These are phyloP conservation scores for Pseudogymnoascus sp. DNA, from an alignment of 2,329 filamentous ascomycete species.

Conservation along the genomic window DNA sequence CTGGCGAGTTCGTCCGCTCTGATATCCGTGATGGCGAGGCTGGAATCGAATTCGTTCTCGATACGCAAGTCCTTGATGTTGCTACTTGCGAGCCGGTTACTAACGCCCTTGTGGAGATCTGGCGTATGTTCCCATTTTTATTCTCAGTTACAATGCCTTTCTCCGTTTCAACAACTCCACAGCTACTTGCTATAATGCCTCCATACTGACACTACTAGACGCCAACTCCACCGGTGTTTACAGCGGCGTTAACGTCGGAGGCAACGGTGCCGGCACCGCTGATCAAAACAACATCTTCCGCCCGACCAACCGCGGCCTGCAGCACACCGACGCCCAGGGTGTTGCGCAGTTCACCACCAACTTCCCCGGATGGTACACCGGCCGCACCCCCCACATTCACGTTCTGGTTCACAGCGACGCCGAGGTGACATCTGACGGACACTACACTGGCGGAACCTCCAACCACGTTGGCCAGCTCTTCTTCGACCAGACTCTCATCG, in stretches of 20 bases:
- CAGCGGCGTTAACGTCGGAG: conserved; percentile 31
- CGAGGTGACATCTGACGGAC: conserved; percentile 34
- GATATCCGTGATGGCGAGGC: conserved; percentile 31
- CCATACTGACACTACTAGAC: conserved; percentile 16
- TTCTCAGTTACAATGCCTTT: conserved; percentile 13
- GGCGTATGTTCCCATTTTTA: conserved; percentile 23
- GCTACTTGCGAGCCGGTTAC: conserved; percentile 35
- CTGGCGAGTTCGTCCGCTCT: conserved; percentile 32
- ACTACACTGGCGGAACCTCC: conserved; percentile 42
- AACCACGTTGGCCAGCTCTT: conserved; percentile 58
- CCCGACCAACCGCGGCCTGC: conserved; percentile 36
- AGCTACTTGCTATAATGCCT: neutral
- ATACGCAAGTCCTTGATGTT: conserved; percentile 35
- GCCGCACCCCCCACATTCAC: conserved; percentile 42
- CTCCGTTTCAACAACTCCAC: neutral
- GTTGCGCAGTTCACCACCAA: conserved; percentile 36
- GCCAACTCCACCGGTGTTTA: conserved; percentile 36
- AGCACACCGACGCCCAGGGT: conserved; percentile 34
- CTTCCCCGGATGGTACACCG: conserved; percentile 40
- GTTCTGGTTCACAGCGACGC: conserved; percentile 38
- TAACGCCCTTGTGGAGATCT: conserved; percentile 32
- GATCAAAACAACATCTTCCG: conserved; percentile 32
- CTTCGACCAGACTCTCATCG: conserved; percentile 53
- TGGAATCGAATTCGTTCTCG: conserved; percentile 34
- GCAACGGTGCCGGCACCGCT: conserved; percentile 34